A percentile compares a stretch with the other conserved stretches of the same genome.
These are phyloP conservation scores for Carex arenaria DNA, from an alignment of 202 grass and related monocot genomes.

Conservation along the genomic window DNA sequence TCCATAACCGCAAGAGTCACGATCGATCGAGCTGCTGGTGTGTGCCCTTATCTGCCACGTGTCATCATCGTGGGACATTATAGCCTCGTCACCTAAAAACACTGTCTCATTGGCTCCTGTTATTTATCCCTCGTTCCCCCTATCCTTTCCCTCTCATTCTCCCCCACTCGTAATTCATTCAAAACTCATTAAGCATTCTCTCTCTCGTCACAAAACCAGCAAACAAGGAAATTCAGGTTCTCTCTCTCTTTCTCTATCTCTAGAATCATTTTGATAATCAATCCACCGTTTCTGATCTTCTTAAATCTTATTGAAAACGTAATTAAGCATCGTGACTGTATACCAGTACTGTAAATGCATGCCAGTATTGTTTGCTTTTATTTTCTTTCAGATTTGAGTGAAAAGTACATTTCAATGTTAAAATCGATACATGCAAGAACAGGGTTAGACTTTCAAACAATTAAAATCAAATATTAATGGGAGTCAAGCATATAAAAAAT, in stretches of 20 bases:
- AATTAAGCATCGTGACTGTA: too few species aligned
- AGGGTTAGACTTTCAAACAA: too few species aligned
- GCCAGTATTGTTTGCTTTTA: background rate
- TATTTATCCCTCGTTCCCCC: slow-evolving; percentile 1
- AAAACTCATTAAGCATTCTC: background rate
- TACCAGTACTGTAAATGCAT: background rate
- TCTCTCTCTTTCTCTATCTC: background rate
- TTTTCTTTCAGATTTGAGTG: background rate
- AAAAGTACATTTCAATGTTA: background rate
- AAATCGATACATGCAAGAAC: background rate
- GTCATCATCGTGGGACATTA: slow-evolving; percentile 15
- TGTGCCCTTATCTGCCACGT: slow-evolving; percentile 29
- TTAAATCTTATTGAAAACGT: background rate
- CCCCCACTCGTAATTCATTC: background rate
- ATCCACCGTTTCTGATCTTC: background rate
- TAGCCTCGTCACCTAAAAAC: background rate
- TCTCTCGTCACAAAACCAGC: background rate
- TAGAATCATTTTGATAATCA: background rate
- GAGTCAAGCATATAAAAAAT: background rate
- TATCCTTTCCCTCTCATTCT: slow-evolving; percentile 13
- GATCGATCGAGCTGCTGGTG: background rate
- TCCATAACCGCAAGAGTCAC: background rate
- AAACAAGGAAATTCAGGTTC: background rate
- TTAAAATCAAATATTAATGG: too few species aligned
- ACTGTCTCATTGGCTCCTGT: background rate